Base-by-base conservation (phyloP, 345 rosid species). In the Pugionium cornutum region DNA sequence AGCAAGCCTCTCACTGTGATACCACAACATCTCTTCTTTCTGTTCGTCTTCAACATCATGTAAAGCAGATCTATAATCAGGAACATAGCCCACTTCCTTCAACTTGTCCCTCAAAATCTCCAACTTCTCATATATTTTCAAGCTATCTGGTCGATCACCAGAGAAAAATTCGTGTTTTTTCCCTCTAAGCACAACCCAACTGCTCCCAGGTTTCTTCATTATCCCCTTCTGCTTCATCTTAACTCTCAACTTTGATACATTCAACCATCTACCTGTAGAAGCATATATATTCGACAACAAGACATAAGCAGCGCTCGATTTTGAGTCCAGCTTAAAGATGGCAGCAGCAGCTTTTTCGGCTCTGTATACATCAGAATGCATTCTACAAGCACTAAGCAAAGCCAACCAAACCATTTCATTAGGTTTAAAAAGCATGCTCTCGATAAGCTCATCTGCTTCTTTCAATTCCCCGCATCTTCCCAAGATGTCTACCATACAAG, bases 1-100 rank as follows among this genome's bases (percentile, higher is more conserved):
- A 25, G 94, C 91, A 36, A 87, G 84, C 76, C 89, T 83, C 67
- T 89, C 87, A 9, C 89, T 87, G 37, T 89, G 89, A 68, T 65
- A 75, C 66, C 78, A 82, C 59, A 87, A 58, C 76, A 74, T 82
- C 67, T 86, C 89, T 69, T 80, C 86, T 76, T 85, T 87, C 52
- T 87, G 83, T 70, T 87, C 91, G 31, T 81, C 86, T 69, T 84
- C 86, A 34, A 85, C 84, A 59, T 87, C 95, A 50, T 89, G 91
- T 6, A 89, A 64, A 51, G 82, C 75, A 62, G 77, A 86, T 46
- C 69, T 74, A 58, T 68, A 68, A 34, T 90, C 86, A 27, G 90
- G 87, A 65, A 72, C 70, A 74, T 83, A 79, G 5, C 92, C 92
- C 44, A 80, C 29, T 34, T 80, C 89, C 66, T 80, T 84, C 65